Conservation (phyloP, 495 filamentous ascomycete genomes). For the Neurospora intermedia region DNA sequence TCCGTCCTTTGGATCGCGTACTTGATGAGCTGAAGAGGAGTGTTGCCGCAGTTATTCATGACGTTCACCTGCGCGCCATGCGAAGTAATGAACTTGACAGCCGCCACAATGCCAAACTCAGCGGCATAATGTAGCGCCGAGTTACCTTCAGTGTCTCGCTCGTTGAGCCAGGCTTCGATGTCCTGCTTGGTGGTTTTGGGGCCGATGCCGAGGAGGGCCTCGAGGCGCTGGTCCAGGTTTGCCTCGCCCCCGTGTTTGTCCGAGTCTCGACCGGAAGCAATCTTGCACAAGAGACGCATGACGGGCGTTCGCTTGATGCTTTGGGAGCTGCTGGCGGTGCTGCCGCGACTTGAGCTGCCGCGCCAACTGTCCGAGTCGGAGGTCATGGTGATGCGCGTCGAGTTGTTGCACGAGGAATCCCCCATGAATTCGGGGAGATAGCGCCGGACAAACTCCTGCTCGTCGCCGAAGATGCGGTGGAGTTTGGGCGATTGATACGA, state of each 20-base stretch:
- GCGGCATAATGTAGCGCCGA: slow-evolving; percentile 23
- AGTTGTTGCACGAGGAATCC: slow-evolving; percentile 15
- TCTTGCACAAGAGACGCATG: slow-evolving; percentile 20
- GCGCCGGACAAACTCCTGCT: slow-evolving; percentile 22
- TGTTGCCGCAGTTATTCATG: slow-evolving; percentile 29
- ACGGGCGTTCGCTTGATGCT: slow-evolving; percentile 18
- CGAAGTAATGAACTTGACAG: slow-evolving; percentile 18
- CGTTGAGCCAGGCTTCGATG: slow-evolving; percentile 10
- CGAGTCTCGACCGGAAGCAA: slow-evolving; percentile 14
- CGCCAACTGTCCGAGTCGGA: slow-evolving; percentile 13
- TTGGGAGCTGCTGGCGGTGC: slow-evolving; percentile 14
- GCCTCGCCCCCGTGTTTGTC: slow-evolving; percentile 4
- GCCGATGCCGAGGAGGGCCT: slow-evolving; percentile 8
- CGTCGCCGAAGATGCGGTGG: slow-evolving; percentile 25
- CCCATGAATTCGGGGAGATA: slow-evolving; percentile 22
- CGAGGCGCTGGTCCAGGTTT: slow-evolving; percentile 14
- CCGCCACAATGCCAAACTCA: slow-evolving; percentile 23
- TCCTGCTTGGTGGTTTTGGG: slow-evolving; percentile 13
- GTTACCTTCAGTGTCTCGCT: slow-evolving; percentile 26
- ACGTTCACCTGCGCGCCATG: slow-evolving; percentile 19
- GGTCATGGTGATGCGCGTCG: slow-evolving; percentile 16
- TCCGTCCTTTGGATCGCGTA: slow-evolving; percentile 26
- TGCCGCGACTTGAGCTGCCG: slow-evolving; percentile 7
- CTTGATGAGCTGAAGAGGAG: slow-evolving; percentile 24
- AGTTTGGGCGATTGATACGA: slow-evolving; percentile 17